Percentiles rank a stretch among this genome's conserved stretches.
phyloP scores from a whole-genome alignment of 1,284 basidiomycete genomes.

The Coniferiporia weirii region DNA sequence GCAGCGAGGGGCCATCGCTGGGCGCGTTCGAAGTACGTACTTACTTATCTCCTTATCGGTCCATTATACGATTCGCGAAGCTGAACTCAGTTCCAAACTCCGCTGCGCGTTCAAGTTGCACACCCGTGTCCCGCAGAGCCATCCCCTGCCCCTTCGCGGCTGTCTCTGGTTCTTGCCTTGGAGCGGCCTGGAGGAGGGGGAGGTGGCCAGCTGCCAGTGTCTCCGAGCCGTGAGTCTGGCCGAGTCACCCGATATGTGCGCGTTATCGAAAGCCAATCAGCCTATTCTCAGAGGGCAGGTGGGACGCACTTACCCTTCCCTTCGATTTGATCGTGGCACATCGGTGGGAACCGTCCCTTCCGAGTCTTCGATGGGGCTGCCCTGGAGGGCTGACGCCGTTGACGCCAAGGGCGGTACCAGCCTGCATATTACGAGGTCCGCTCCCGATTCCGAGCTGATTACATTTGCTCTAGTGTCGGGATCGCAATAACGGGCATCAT shows the following conservation, averaged over 20 bases:
- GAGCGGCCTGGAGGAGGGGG: no score
- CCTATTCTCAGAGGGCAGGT: constrained; percentile 1
- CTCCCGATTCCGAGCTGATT: background rate
- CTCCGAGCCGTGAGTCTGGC: background rate
- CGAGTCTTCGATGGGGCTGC: background rate
- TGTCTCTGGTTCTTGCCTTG: no score
- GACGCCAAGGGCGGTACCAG: background rate
- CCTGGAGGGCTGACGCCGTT: no score
- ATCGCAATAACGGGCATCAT: background rate
- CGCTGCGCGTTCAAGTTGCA: no score
- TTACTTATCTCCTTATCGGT: background rate
- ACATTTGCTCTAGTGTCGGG: background rate
- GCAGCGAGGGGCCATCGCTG: background rate
- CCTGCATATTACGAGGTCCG: no score
- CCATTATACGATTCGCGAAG: background rate
- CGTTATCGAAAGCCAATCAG: constrained; percentile 10
- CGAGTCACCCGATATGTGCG: background rate
- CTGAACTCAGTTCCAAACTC: background rate
- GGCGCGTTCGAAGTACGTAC: background rate
- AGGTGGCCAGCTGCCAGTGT: background rate
- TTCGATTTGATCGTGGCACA: background rate
- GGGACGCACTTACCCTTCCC: background rate
- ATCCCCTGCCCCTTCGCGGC: no score
- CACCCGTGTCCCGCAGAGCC: no score
- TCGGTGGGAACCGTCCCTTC: background rate